Evolutionary conservation across 306 rosid species (phyloP).

Genomic region (barrel medic (Medicago truncatula)): MtrunA17r5.0-ANR NC_053047.1:28373501-28374000

Average conservation of each 20-base stretch:
- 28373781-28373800: conserved; percentile 40
- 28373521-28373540: conserved; percentile 49
- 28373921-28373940: conserved; percentile 59
- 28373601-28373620: conserved; percentile 62
- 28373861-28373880: conserved; percentile 52
- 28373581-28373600: conserved; percentile 49
- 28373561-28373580: background rate
- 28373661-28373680: conserved; percentile 22
- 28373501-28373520: conserved; percentile 58
- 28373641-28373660: conserved; percentile 51
- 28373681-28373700: conserved; percentile 45
- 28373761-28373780: background rate
- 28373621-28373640: conserved; percentile 53
- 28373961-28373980: conserved; percentile 59
- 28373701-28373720: conserved; percentile 47
- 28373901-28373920: conserved; percentile 53
- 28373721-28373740: conserved; percentile 66
- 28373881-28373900: conserved; percentile 38
- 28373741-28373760: conserved; percentile 53
- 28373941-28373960: conserved; percentile 56
- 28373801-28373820: conserved; percentile 53
- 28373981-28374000: conserved; percentile 19
- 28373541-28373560: conserved; percentile 46
- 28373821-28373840: conserved; percentile 60
- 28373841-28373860: conserved; percentile 45